Conservation (phyloP, 1,284 basidiomycete genomes). For the Rhizoctonia solani region DNA sequence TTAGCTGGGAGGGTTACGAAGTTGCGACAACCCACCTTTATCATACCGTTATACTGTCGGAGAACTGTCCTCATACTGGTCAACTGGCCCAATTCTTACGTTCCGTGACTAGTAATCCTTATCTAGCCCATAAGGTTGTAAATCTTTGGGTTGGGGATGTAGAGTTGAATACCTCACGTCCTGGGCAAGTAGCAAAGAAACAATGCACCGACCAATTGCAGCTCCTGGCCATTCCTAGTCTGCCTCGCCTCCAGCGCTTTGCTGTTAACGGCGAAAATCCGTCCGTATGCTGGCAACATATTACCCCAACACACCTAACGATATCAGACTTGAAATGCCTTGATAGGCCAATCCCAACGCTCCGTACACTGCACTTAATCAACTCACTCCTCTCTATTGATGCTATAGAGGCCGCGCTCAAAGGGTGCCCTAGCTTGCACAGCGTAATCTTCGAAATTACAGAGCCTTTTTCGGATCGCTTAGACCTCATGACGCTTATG, state of each 20-base stretch:
- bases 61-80: background rate
- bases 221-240: background rate
- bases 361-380: slow-evolving; percentile 18
- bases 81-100: background rate
- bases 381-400: slow-evolving; percentile 1
- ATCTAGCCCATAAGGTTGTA: slow-evolving; percentile 6
- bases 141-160: slow-evolving; percentile 22
- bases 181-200: background rate
- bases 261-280: slow-evolving; percentile 18
- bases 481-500: slow-evolving; percentile 14
- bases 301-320: slow-evolving; percentile 5
- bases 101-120: background rate
- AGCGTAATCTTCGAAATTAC: slow-evolving; percentile 27
- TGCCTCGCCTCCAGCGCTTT: slow-evolving; percentile 24
- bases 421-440: slow-evolving; percentile 8
- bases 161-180: background rate
- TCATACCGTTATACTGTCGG: slow-evolving; percentile 19
- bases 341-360: background rate
- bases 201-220: background rate
- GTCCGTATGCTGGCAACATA: background rate
- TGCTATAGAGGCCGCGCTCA: background rate
- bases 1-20: slow-evolving; percentile 2
- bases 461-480: background rate
- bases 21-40: slow-evolving; percentile 12
- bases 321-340: background rate